Percentiles rank a stretch among this genome's conserved stretches.
Evolutionary conservation across 1,284 basidiomycete species (phyloP).

Genomic region (Grifola frondosa): DNA sequence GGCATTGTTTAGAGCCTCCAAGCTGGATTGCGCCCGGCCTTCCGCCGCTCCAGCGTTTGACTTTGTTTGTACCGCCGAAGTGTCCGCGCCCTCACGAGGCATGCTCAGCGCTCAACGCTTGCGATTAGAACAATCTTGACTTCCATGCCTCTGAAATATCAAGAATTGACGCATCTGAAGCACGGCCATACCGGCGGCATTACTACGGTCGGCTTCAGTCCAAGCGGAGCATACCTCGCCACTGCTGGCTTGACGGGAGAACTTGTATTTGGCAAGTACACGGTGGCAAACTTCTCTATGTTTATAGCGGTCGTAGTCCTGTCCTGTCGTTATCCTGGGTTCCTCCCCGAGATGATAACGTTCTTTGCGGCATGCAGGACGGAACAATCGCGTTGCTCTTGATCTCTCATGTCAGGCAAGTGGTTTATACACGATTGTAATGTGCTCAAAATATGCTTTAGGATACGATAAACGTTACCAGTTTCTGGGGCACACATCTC

Average conservation of each 20-base stretch:
- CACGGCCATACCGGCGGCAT: constrained; percentile 2
- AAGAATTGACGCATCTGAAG: too few species aligned
- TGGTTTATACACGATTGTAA: too few species aligned
- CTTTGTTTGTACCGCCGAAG: too few species aligned
- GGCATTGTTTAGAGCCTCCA: too few species aligned
- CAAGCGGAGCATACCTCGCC: constrained; percentile 1
- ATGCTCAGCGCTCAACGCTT: too few species aligned
- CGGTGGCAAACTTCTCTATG: background rate
- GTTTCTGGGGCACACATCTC: constrained; percentile 8
- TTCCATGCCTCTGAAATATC: too few species aligned
- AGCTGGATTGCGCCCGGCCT: too few species aligned
- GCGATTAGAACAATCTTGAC: too few species aligned
- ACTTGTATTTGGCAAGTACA: constrained; percentile 4
- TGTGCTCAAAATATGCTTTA: background rate
- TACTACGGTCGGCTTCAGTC: constrained; percentile 4
- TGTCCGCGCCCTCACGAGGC: too few species aligned
- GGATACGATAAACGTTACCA: background rate
- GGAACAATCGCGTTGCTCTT: constrained; percentile 1
- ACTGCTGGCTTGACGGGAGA: constrained; percentile 4
- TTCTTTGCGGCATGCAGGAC: constrained; percentile 1
- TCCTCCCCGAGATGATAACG: background rate
- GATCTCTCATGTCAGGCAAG: background rate
- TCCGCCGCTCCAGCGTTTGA: too few species aligned
- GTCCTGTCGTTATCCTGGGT: constrained; percentile 5
- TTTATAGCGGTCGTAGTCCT: background rate